phyloP scores from a whole-genome alignment of 345 rosid species.

The Eucalyptus regnans region DNA sequence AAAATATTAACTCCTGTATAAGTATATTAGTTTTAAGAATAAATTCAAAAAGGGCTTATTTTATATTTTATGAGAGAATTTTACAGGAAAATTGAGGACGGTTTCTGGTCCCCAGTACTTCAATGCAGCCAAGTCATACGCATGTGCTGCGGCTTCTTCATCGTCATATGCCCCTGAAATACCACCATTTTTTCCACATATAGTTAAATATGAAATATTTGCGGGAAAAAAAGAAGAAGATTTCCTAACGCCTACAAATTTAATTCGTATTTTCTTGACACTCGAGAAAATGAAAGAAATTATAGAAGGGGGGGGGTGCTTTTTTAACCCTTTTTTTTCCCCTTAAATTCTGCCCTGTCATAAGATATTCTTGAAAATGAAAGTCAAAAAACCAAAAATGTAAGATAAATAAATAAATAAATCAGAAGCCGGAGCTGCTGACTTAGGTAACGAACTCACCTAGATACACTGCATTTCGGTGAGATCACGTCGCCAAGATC shows the following conservation, averaged over 20 bases:
- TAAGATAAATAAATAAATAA: background rate
- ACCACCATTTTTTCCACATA: background rate
- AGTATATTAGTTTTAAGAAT: background rate
- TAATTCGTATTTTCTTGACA: background rate
- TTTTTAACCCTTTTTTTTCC: background rate
- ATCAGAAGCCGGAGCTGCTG: background rate
- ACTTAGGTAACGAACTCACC: constrained; percentile 12
- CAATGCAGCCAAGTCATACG: constrained; percentile 93
- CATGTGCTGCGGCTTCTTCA: constrained; percentile 91
- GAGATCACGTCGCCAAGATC: constrained; percentile 2
- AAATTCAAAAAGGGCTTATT: background rate
- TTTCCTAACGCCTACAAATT: background rate
- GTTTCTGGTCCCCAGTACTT: constrained; percentile 91
- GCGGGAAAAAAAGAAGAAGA: background rate
- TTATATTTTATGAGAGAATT: background rate
- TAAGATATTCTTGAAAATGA: background rate
- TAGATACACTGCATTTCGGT: constrained; percentile 35
- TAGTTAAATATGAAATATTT: background rate
- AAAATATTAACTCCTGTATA: background rate
- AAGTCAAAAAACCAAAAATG: background rate
- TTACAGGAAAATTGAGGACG: constrained; percentile 82
- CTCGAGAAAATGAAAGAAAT: background rate
- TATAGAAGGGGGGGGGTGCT: background rate
- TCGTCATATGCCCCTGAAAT: constrained; percentile 75
- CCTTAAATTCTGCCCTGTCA: background rate